Percentiles rank a stretch among this genome's conserved stretches.
phyloP scores from a whole-genome alignment of 2,329 filamentous ascomycete species.

The Blastomyces parvus region DNA sequence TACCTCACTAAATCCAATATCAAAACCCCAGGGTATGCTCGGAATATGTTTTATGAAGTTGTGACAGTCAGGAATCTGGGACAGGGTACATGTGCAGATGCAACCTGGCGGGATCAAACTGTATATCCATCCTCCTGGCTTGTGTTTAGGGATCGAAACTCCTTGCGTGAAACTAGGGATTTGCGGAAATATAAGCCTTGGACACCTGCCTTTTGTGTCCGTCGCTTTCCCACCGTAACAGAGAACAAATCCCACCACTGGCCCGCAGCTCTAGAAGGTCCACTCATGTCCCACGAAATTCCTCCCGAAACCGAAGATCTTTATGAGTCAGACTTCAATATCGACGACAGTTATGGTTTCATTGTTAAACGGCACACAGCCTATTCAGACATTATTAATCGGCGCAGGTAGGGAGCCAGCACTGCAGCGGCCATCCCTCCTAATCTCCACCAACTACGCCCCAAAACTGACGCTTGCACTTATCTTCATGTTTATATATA shows the following conservation, averaged over 20 bases:
- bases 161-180: background rate
- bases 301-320: background rate
- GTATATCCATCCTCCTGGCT: background rate
- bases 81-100: background rate
- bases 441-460: background rate
- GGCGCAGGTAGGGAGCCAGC: background rate
- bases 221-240: background rate
- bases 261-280: background rate
- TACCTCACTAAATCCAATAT: background rate
- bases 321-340: background rate
- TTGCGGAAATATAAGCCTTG: background rate
- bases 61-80: conserved; percentile 3
- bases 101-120: conserved; percentile 1
- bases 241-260: background rate
- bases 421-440: background rate
- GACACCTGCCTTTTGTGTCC: background rate
- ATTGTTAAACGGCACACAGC: background rate
- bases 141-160: background rate
- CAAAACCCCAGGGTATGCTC: background rate
- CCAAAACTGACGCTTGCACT: background rate
- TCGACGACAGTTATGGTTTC: background rate
- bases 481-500: background rate
- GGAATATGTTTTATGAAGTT: conserved; percentile 1
- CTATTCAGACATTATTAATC: no score
- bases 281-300: background rate